A percentile compares a stretch with the other conserved stretches of the same genome.
These are phyloP conservation scores for Poa pratensis DNA, from an alignment of 176 grass and related monocot genomes.

Conservation along the genomic window DNA sequence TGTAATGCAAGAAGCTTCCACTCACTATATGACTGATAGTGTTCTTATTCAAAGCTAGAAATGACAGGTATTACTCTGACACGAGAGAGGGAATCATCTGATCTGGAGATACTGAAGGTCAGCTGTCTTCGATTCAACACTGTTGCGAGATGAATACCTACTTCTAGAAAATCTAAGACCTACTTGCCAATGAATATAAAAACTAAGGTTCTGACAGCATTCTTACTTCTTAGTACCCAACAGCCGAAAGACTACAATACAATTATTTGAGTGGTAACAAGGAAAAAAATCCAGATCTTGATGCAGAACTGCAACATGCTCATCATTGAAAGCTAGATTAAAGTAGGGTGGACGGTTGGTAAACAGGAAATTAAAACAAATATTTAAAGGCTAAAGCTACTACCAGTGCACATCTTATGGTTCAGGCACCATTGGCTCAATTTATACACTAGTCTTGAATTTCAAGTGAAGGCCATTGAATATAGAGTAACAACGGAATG, in stretches of 20 bases:
- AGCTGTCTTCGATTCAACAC: slow-evolving; percentile 45
- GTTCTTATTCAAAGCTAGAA: slow-evolving; percentile 28
- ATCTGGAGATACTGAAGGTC: slow-evolving; percentile 55
- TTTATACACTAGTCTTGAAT: slow-evolving; percentile 1
- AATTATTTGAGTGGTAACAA: slow-evolving; percentile 47
- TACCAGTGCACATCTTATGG: slow-evolving; percentile 16
- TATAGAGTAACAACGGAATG: neutral
- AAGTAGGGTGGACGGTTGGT: slow-evolving; percentile 42
- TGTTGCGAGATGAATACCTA: slow-evolving; percentile 36
- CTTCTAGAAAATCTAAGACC: slow-evolving; percentile 51
- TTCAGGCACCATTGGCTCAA: slow-evolving; percentile 28
- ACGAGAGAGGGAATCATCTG: slow-evolving; percentile 53
- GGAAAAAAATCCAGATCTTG: slow-evolving; percentile 63
- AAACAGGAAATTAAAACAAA: slow-evolving; percentile 43
- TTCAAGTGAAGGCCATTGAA: slow-evolving; percentile 12
- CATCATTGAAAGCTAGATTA: slow-evolving; percentile 69
- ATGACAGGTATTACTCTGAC: slow-evolving; percentile 45
- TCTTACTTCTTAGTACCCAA: slow-evolving; percentile 37
- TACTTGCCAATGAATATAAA: slow-evolving; percentile 46
- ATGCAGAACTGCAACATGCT: slow-evolving; percentile 51
- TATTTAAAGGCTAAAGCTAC: slow-evolving; percentile 41
- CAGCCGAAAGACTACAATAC: slow-evolving; percentile 43
- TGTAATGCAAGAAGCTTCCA: slow-evolving; percentile 34
- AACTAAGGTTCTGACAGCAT: slow-evolving; percentile 49
- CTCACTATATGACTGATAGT: neutral